Evolutionary conservation across 768 basidiomycete species (phyloP).

Genomic region (Termitomyces sp.): DNA sequence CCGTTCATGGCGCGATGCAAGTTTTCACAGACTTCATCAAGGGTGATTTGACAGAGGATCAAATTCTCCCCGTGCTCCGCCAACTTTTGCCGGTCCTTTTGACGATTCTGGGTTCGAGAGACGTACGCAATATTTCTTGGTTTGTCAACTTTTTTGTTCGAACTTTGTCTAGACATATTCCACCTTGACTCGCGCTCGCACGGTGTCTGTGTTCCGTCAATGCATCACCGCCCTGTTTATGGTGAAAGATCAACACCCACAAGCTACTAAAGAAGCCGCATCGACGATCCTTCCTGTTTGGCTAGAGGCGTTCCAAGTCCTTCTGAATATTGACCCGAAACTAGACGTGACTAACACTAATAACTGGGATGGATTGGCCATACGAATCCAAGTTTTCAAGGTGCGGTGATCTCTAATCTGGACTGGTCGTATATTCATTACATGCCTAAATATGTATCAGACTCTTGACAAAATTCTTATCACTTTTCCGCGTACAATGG

Average conservation of each 20-base stretch:
- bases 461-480: conserved; percentile 75
- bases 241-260: conserved; percentile 91
- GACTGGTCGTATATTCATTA: background rate
- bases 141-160: background rate
- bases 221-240: conserved; percentile 87
- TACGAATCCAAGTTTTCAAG: conserved; percentile 83
- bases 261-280: conserved; percentile 78
- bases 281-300: conserved; percentile 81
- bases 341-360: conserved; percentile 51
- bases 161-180: conserved; percentile 49
- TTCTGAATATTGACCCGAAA: conserved; percentile 61
- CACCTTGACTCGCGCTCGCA: conserved; percentile 76
- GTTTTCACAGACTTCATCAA: conserved; percentile 94
- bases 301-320: conserved; percentile 84
- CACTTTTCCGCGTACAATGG: conserved; percentile 74
- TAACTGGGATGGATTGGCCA: conserved; percentile 78
- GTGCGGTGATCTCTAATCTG: conserved; percentile 31
- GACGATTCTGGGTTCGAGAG: conserved; percentile 66
- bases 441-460: conserved; percentile 31
- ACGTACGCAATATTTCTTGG: conserved; percentile 37
- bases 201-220: conserved; percentile 86
- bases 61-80: conserved; percentile 87
- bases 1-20: conserved; percentile 95
- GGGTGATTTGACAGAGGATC: conserved; percentile 90
- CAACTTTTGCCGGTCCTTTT: conserved; percentile 85